Evolutionary conservation across 176 grass and related monocot species (phyloP).

Genomic region (Lolium perenne): DNA sequence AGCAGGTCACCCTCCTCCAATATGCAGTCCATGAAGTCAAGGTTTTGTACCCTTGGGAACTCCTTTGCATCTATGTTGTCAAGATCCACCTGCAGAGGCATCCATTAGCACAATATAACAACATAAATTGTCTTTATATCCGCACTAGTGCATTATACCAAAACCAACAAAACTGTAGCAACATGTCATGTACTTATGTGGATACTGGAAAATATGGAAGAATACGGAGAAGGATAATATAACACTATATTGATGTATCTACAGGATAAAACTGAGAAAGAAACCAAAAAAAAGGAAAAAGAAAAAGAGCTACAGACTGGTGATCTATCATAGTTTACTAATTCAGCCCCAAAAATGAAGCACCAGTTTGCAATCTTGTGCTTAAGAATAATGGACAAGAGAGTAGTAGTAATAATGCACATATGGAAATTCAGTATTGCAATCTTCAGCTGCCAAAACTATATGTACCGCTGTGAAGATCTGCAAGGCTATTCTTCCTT

Average conservation of each 20-base stretch:
- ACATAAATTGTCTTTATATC: background rate
- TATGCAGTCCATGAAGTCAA: slow-evolving; percentile 85
- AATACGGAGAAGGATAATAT: background rate
- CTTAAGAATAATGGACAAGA: slow-evolving; percentile 12
- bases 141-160: background rate
- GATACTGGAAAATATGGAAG: background rate
- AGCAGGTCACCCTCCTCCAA: slow-evolving; percentile 93
- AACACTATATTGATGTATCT: background rate
- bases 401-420: background rate
- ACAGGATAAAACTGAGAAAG: slow-evolving; percentile 5
- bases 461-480: slow-evolving; percentile 1
- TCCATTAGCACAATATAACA: slow-evolving; percentile 31
- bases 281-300: background rate
- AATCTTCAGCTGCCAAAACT: slow-evolving; percentile 14
- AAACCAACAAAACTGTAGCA: background rate
- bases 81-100: slow-evolving; percentile 76
- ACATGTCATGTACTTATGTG: background rate
- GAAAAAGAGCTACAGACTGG: background rate
- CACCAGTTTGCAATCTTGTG: background rate
- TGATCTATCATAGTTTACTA: slow-evolving; percentile 6
- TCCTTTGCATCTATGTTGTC: slow-evolving; percentile 67
- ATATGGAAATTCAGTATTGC: slow-evolving; percentile 3
- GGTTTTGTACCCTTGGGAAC: slow-evolving; percentile 61
- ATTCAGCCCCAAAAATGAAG: background rate
- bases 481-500: background rate